Conservation (phyloP, 257 asterid species). For the Scutellaria galericulata region DNA sequence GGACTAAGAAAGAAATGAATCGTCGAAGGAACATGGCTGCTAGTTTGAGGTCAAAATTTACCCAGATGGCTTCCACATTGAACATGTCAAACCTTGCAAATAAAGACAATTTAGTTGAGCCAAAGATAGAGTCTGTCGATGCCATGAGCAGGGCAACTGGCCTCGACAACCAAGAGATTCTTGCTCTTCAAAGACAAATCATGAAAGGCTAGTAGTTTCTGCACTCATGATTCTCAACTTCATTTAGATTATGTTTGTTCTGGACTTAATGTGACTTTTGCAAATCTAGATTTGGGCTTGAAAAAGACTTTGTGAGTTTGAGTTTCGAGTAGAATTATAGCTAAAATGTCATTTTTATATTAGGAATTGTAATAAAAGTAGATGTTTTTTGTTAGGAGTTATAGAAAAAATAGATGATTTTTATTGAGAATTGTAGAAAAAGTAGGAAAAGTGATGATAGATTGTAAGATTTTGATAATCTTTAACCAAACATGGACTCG, state of each 20-base stretch:
- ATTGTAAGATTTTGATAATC: too few species aligned
- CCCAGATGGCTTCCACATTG: constrained; percentile 82
- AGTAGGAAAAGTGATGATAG: too few species aligned
- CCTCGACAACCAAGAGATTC: constrained; percentile 84
- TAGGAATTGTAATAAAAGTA: too few species aligned
- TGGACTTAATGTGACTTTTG: too few species aligned
- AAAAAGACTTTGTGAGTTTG: too few species aligned
- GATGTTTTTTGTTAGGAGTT: too few species aligned
- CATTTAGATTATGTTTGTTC: constrained; percentile 9
- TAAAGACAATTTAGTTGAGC: constrained; percentile 92
- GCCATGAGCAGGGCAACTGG: constrained; percentile 78
- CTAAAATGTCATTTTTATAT: too few species aligned
- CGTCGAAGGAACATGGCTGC: constrained; percentile 82
- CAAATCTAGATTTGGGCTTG: too few species aligned
- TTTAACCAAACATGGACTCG: too few species aligned
- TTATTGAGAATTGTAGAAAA: too few species aligned
- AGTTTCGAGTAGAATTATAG: too few species aligned
- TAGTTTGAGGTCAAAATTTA: constrained; percentile 72
- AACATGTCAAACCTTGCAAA: constrained; percentile 87
- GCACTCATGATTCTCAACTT: constrained; percentile 22
- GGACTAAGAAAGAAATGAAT: constrained; percentile 88
- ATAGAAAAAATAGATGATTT: too few species aligned
- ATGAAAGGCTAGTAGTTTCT: constrained; percentile 71
- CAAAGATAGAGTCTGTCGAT: constrained; percentile 84
- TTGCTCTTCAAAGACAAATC: constrained; percentile 88